Evolutionary conservation across 2,329 filamentous ascomycete species (phyloP), one percentile per base, ranked within the genome.

Genomic region (Clarireedia homoeocarpa): DNA sequence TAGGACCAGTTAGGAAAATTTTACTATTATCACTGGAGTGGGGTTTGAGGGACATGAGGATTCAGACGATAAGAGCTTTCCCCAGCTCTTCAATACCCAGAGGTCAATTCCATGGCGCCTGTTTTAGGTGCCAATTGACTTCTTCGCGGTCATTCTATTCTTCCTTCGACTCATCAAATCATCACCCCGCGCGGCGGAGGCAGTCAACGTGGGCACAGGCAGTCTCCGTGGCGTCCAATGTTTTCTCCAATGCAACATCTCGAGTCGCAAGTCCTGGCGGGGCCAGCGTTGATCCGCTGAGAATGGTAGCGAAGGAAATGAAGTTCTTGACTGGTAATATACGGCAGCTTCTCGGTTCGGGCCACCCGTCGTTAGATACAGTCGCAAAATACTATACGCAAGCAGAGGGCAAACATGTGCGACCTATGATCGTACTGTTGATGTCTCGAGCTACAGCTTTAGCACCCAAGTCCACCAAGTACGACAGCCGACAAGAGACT

Each of bases 321-420:
- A 94, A 95, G 73, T 95, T 91, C 66, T 75, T 97, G 67, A 96
- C 89, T 10, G 91, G 91, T 54, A 96, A 97, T 67, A 95, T 97
- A 72, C 82, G 89, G 59, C 88, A 95, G 69, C 78, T 97, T n/a
- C 77, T 97, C 15, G 92, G 92, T 5, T 96, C 91, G 0, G 92
- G 92, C 5, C 92, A 99, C 69, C 94, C 94, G 0, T 91, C 91
- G 47, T 81, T 99, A 58, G 94, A 97, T 69, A 91, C 89, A 44
- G 92, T 91, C 27, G 91, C 94, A 52, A 99, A 99, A 74, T 99
- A 99, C 77, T 99, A 99, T 72, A 96, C 94, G 23, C 88, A 92
- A 67, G 89, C 89, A 58, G 91, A 97, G 77, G 94, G 94, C 61
- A 99, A 99, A 76, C 94, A 97, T 73, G 86, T 99, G 65, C 86